Conservation (phyloP, 2,329 filamentous ascomycete genomes). For the Blumeria graminis region DNA sequence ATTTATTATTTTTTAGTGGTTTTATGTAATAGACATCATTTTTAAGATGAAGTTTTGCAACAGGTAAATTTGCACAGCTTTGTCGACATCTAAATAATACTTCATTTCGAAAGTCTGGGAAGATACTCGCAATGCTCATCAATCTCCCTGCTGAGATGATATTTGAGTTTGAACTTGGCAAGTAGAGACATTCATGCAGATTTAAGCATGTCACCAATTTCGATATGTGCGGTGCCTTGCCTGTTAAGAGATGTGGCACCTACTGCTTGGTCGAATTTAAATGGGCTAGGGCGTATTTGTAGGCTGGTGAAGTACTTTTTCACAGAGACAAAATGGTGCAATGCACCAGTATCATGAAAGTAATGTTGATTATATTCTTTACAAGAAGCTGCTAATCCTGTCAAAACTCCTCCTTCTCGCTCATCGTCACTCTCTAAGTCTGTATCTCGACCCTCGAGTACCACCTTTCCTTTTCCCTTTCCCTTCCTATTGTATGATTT, state of each 20-base stretch:
- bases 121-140: background rate
- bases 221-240: background rate
- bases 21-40: background rate
- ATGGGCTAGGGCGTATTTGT: background rate
- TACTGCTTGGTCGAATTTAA: constrained; percentile 1
- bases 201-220: background rate
- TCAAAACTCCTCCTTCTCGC: background rate
- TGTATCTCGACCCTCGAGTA: background rate
- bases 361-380: background rate
- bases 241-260: background rate
- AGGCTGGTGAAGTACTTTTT: background rate
- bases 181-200: background rate
- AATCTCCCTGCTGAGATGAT: constrained; percentile 1
- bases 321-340: background rate
- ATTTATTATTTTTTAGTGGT: background rate
- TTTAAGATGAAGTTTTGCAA: background rate
- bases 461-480: background rate
- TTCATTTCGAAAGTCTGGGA: background rate
- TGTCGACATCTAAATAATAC: background rate
- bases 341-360: background rate
- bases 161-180: background rate
- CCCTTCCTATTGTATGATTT: too few relatives aligned
- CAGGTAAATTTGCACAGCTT: background rate
- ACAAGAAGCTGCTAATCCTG: background rate
- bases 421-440: background rate